Conservation (phyloP, 139 green algal genomes). For the Edaphochlamys debaryana region DNA sequence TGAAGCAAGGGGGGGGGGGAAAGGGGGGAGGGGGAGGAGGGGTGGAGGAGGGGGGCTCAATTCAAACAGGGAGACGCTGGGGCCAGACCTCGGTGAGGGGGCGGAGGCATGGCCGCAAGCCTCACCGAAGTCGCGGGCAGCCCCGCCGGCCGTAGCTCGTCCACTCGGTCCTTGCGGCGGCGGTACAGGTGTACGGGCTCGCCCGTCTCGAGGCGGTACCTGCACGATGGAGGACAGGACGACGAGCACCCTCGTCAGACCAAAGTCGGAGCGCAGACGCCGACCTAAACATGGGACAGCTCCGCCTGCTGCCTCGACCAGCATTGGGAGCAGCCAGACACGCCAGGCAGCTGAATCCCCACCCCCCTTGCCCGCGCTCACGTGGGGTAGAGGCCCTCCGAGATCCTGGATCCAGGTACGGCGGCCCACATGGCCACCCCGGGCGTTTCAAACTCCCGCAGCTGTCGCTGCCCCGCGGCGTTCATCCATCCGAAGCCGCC, state of each 20-base stretch:
- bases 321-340: no score
- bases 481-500: neutral
- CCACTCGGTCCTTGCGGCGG: constrained; percentile 23
- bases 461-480: constrained; percentile 12
- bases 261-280: no score
- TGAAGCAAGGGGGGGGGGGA: no score
- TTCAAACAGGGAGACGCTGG: no score
- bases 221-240: no score
- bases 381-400: constrained; percentile 31
- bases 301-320: no score
- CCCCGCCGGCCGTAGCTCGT: constrained; percentile 18
- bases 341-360: no score
- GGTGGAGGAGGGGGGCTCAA: no score
- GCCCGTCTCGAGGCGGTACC: constrained; percentile 9
- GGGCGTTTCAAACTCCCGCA: constrained; percentile 38
- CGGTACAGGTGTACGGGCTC: constrained; percentile 29
- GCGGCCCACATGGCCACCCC: constrained; percentile 42
- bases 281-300: neutral
- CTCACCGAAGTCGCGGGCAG: constrained; percentile 13
- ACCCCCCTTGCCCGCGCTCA: neutral
- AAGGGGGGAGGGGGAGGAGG: no score
- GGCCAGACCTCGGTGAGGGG: no score
- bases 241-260: no score
- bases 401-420: constrained; percentile 43
- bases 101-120: no score